Conservation (phyloP, 1,139 yeast genomes). For the Geotrichum aggregatum region DNA sequence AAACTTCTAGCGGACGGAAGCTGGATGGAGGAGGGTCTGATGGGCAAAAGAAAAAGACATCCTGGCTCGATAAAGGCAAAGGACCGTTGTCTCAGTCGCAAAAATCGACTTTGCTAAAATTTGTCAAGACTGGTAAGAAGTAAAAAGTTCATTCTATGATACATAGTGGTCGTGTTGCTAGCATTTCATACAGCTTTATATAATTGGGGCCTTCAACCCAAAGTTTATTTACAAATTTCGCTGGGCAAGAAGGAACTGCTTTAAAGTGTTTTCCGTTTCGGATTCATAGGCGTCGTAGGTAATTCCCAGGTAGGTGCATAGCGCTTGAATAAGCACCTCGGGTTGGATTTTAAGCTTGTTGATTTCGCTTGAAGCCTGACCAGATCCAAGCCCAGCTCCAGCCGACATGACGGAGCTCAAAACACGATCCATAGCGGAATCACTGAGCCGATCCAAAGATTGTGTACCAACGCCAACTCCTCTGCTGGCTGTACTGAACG, state of each 20-base stretch:
- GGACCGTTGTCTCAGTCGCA: slow-evolving; percentile 13
- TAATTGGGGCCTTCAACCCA: too few species aligned
- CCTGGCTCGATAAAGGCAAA: slow-evolving; percentile 16
- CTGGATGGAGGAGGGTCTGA: not conserved
- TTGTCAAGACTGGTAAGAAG: slow-evolving; percentile 16
- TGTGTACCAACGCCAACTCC: too few species aligned
- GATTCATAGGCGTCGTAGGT: not conserved
- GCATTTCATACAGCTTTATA: too few species aligned
- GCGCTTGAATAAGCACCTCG: slow-evolving; percentile 7
- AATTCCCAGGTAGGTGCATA: slow-evolving; percentile 5
- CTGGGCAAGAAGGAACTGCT: slow-evolving; percentile 7
- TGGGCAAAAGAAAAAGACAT: slow-evolving; percentile 5
- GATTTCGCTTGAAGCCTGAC: not conserved
- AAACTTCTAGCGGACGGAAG: not conserved
- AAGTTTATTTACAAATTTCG: not conserved
- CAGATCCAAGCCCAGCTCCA: not conserved
- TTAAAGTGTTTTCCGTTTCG: not conserved
- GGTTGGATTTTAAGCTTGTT: slow-evolving; percentile 4
- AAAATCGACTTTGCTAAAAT: slow-evolving; percentile 17
- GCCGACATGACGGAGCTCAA: not conserved
- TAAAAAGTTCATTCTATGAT: not conserved
- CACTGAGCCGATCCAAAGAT: not conserved
- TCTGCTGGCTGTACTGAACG: too few species aligned
- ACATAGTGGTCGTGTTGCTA: too few species aligned
- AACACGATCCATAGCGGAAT: not conserved